Evolutionary conservation across 805 yeast species (phyloP).

Genomic region (Maudiozyma bulderi): DNA sequence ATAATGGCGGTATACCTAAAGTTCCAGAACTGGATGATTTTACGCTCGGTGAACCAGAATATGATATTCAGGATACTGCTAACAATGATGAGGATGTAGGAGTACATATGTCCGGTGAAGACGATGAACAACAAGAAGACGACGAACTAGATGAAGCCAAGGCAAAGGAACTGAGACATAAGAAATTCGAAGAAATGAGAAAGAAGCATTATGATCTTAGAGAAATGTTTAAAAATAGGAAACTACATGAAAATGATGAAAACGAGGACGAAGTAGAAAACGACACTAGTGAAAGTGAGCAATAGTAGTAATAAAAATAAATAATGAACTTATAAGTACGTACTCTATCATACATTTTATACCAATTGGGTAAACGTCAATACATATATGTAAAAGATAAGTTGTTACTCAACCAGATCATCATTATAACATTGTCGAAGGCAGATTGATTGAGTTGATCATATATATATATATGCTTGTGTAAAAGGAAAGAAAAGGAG

Average conservation of each 20-base stretch:
- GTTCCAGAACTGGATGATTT: conserved; percentile 38
- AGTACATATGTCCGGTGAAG: conserved; percentile 33
- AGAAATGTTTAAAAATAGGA: conserved; percentile 29
- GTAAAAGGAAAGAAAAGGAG: too few species aligned
- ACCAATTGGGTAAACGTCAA: too few species aligned
- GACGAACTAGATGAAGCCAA: conserved; percentile 32
- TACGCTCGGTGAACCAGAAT: conserved; percentile 49
- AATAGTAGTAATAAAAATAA: neutral
- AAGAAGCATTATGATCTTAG: conserved; percentile 67
- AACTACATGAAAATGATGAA: conserved; percentile 11
- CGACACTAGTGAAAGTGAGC: conserved; percentile 26
- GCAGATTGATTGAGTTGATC: too few species aligned
- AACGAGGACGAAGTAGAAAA: conserved; percentile 26
- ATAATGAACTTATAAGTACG: neutral
- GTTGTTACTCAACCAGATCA: too few species aligned
- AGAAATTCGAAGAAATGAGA: conserved; percentile 65
- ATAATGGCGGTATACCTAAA: conserved; percentile 18
- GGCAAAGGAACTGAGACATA: conserved; percentile 53
- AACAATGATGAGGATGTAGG: conserved; percentile 25
- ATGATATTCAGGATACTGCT: conserved; percentile 28
- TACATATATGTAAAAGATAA: too few species aligned
- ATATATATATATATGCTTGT: too few species aligned
- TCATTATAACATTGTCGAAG: too few species aligned
- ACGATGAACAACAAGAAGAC: conserved; percentile 25
- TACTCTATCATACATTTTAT: too few species aligned